Evolutionary conservation across 768 basidiomycete genomes (phyloP).

Genomic region (Candolleomyces aberdarensis): DNA sequence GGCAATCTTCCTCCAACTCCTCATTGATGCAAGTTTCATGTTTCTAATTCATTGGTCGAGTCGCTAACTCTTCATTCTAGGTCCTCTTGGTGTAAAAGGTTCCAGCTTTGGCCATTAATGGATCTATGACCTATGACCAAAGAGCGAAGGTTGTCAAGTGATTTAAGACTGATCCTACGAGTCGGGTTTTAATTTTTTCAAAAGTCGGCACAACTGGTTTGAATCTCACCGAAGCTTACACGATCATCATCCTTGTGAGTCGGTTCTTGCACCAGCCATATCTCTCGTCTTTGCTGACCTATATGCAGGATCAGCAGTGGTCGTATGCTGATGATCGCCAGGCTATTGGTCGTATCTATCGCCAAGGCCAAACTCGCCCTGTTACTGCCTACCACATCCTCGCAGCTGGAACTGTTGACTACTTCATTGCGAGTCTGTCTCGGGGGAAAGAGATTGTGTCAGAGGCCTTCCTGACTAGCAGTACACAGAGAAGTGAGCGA

Average conservation of each 20-base stretch:
- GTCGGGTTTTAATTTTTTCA: constrained; percentile 1
- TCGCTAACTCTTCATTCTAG: not conserved
- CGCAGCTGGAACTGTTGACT: constrained; percentile 20
- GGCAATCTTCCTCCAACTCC: not conserved
- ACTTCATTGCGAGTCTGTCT: constrained; percentile 18
- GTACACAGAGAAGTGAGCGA: not conserved
- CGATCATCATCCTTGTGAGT: constrained; percentile 4
- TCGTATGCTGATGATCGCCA: constrained; percentile 24
- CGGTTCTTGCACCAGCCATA: not conserved
- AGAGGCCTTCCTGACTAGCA: constrained; percentile 16
- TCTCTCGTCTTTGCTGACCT: not conserved
- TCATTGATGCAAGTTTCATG: not conserved
- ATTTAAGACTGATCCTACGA: not conserved
- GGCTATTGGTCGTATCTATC: constrained; percentile 21
- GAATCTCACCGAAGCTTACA: constrained; percentile 1
- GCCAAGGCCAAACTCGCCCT: constrained; percentile 21
- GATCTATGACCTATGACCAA: not conserved
- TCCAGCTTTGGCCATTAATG: not conserved
- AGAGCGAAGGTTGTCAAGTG: not conserved
- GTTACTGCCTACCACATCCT: constrained; percentile 22
- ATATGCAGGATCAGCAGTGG: constrained; percentile 26
- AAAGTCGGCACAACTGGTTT: constrained; percentile 2
- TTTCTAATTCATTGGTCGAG: not conserved
- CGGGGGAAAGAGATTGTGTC: constrained; percentile 23
- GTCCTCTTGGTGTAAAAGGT: not conserved